Base-by-base conservation (phyloP, 805 yeast species). In the Isabelozyma gotoi region DNA sequence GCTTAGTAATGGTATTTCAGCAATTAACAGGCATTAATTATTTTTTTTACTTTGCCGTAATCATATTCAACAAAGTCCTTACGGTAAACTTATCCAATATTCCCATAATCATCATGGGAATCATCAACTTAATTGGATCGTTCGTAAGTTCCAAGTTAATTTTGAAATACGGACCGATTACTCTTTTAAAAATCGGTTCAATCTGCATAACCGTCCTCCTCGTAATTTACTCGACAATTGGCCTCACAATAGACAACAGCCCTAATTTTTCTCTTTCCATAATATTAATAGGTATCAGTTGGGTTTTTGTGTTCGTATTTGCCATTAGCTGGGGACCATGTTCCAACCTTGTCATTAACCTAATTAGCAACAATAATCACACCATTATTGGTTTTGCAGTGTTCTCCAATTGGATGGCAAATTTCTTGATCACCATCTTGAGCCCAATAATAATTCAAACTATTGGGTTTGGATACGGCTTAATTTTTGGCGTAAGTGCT, bases 311-410 rank as follows among this genome's bases (percentile, higher is more conserved):
- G 29, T 41, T 59, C 12, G 43, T 44, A 4, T 62, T 59, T 41
- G 55, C 68, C 7, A 37, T 49, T 12, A 52, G 58, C 38, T 65
- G 71, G 72, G 70, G 71, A 4, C 68, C 70, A 3, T 49, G 65
- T 17, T 47, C 57, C 12, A 63, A 63, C 3, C 50, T 62, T 33
- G 12, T 59, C 24, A 52, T 54, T 41, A 58, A 52, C 42, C 51
- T 53, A 10, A 33, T 61, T 14, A 54, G 61, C n/a, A 44, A 44
- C 4, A 60, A 61, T 36, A 49, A 55, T 36, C 53, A 58, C 33
- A 16, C 46, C 7, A 47, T 53, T 3, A 50, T 60, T 33, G 47
- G 58, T 27, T 11, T 45, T 18, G 50, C 62, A 6, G 51, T 53
- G 12, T 49, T 55, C 7, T 39, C 50, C 14, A 57, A 51, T 27